Evolutionary conservation across 768 basidiomycete genomes (phyloP).

Genomic region (Mycena epipterygia): DNA sequence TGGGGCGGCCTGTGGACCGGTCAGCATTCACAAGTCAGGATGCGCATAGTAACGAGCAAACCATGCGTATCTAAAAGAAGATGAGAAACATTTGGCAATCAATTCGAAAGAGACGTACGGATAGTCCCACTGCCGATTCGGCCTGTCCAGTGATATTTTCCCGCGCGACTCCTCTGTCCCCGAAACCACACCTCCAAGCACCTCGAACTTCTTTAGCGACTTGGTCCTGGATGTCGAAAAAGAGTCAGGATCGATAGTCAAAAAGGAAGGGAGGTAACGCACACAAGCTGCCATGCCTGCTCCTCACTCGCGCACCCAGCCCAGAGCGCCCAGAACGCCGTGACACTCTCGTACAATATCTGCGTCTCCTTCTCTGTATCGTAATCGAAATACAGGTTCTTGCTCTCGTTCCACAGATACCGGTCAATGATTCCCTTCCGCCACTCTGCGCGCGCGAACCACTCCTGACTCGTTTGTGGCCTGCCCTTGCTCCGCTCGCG

Average conservation of each 20-base stretch:
- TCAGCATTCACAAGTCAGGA: conserved; percentile 27
- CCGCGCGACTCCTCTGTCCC: conserved; percentile 98
- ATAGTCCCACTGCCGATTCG: conserved; percentile 99
- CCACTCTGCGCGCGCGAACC: conserved; percentile 92
- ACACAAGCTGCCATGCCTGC: conserved; percentile 95
- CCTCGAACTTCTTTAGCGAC: conserved; percentile 96
- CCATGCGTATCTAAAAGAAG: conserved; percentile 74
- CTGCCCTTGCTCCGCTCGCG: conserved; percentile 72
- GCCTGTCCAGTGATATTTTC: conserved; percentile 94
- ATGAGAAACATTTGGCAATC: not conserved
- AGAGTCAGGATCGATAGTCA: conserved; percentile 37
- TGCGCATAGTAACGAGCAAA: conserved; percentile 42
- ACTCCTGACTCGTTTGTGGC: conserved; percentile 85
- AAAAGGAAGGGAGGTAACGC: conserved; percentile 50
- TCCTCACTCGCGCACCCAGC: conserved; percentile 97
- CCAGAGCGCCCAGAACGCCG: conserved; percentile 96
- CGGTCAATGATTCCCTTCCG: conserved; percentile 90
- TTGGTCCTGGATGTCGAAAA: conserved; percentile 67
- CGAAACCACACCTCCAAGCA: conserved; percentile 93
- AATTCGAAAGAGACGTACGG: conserved; percentile 69
- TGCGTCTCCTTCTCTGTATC: conserved; percentile 93
- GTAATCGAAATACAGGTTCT: conserved; percentile 95
- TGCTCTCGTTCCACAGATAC: conserved; percentile 97
- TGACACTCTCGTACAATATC: conserved; percentile 97
- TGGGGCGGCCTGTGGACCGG: conserved; percentile 83